A percentile compares a stretch with the other conserved stretches of the same genome.
phyloP scores from a whole-genome alignment of 163 green algal genomes.

The Prototheca cutis region DNA sequence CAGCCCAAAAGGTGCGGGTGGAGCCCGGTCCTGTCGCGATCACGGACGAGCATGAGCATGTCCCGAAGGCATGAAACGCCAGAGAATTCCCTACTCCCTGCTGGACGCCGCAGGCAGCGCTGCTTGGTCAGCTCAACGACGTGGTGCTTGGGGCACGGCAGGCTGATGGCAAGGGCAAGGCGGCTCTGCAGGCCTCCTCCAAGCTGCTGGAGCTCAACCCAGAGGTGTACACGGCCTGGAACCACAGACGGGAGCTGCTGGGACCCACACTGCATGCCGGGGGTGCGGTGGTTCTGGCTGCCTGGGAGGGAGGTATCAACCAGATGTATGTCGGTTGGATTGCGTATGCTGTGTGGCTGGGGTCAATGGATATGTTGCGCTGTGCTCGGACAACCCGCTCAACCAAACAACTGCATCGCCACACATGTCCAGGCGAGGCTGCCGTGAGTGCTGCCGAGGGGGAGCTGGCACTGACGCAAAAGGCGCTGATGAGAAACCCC shows the following conservation, averaged over 20 bases:
- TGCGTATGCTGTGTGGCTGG: too few species aligned
- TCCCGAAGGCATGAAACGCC: too few species aligned
- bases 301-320: too few species aligned
- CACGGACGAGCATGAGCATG: too few species aligned
- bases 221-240: constrained; percentile 91
- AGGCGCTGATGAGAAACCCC: constrained; percentile 60
- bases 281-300: too few species aligned
- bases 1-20: constrained; percentile 26
- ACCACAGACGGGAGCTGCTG: constrained; percentile 55
- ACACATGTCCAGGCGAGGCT: background rate
- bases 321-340: too few species aligned
- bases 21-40: too few species aligned
- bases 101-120: constrained; percentile 17
- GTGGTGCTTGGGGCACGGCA: constrained; percentile 20
- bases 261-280: too few species aligned
- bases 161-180: constrained; percentile 10
- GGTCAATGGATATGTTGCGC: too few species aligned
- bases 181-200: constrained; percentile 28
- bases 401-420: too few species aligned
- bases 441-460: constrained; percentile 19
- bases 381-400: too few species aligned
- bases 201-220: constrained; percentile 66
- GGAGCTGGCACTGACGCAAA: constrained; percentile 64
- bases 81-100: too few species aligned
- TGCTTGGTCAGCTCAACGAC: constrained; percentile 28